Evolutionary conservation across 495 filamentous ascomycete genomes (phyloP), one percentile per base, ranked within the genome.

Genomic region (Aspergillus avenaceus): DNA sequence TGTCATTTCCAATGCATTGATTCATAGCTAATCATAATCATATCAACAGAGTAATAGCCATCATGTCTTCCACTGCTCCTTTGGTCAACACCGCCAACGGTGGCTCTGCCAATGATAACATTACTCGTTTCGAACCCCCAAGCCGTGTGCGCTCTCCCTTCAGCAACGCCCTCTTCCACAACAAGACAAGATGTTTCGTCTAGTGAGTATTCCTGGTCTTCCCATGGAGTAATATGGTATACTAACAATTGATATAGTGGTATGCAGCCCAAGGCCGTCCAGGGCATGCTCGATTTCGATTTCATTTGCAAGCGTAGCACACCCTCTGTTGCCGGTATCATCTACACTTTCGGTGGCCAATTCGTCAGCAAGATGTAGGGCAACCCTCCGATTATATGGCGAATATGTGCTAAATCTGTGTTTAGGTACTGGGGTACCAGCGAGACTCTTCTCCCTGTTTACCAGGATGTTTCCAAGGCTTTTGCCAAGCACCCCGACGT

Each of bases 271-370:
- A 84, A 90, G 66, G 93, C 93, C 61, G 95, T 97, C 59, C 93
- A 98, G 80, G 95, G 95, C 72, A 98, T 97, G 93, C 87, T 98
- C 67, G 93, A 98, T 73, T 98, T 98, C 74, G 93, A 98, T 80
- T 98, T 97, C 83, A 98, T 98, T 77, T 98, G 93, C 90, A 97
- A 97, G 82, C 88, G 93, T 51, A 79, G 80, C 67, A 95, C 90
- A 13, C 93, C 93, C 50, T 97, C 93, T 53, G 93, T 98, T 43
- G 93, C 93, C 57, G 93, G 91, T 73, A 98, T 98, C 74, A 97
- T 98, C 77, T 98, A 98, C 81, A 97, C 93, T 59, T 98, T 98
- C 67, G 93, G 93, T 72, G 93, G 93, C 47, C 93, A 98, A 70
- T 98, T 97, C 84, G 95, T 98, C 60, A 96, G 91, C 82, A 98